A percentile compares a stretch with the other conserved stretches of the same genome.
phyloP scores from a whole-genome alignment of 1,284 basidiomycete species.

The Ceraceosorus bombacis region DNA sequence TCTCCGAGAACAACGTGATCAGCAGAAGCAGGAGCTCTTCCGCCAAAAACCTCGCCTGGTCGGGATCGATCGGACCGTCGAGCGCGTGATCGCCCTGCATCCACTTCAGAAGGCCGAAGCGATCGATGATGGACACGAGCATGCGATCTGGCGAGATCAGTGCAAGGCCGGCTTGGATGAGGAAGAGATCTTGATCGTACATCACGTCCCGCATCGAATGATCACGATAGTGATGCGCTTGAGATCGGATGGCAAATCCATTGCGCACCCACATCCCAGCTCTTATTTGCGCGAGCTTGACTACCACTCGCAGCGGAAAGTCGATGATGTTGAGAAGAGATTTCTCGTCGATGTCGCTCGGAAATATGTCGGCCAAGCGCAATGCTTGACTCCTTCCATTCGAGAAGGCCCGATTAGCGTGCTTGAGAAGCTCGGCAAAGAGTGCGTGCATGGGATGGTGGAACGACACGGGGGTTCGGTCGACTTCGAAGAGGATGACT shows the following conservation, averaged over 20 bases:
- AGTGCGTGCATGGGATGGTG: conserved; percentile 92
- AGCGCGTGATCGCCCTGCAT: conserved; percentile 55
- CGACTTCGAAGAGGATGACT: conserved; percentile 55
- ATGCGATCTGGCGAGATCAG: conserved; percentile 74
- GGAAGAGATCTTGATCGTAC: conserved; percentile 91
- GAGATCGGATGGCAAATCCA: conserved; percentile 87
- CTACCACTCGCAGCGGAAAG: conserved; percentile 40
- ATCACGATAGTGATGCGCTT: conserved; percentile 93
- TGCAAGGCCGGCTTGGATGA: conserved; percentile 66
- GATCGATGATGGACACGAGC: conserved; percentile 77
- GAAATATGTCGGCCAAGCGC: conserved; percentile 20
- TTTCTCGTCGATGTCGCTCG: conserved; percentile 23
- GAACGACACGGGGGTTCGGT: conserved; percentile 58
- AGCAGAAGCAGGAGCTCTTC: conserved; percentile 86
- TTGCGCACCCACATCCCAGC: conserved; percentile 96
- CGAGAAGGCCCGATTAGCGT: conserved; percentile 13
- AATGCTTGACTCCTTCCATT: not conserved
- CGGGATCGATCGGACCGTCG: conserved; percentile 57
- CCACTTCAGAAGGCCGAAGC: conserved; percentile 73
- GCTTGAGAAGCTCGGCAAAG: conserved; percentile 77
- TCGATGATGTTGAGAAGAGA: conserved; percentile 33
- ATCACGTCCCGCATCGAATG: conserved; percentile 90
- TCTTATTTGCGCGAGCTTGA: conserved; percentile 77
- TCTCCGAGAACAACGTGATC: conserved; percentile 78
- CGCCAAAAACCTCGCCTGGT: conserved; percentile 72